phyloP scores from a whole-genome alignment of 345 rosid species.

The Arabis hirsuta region DNA sequence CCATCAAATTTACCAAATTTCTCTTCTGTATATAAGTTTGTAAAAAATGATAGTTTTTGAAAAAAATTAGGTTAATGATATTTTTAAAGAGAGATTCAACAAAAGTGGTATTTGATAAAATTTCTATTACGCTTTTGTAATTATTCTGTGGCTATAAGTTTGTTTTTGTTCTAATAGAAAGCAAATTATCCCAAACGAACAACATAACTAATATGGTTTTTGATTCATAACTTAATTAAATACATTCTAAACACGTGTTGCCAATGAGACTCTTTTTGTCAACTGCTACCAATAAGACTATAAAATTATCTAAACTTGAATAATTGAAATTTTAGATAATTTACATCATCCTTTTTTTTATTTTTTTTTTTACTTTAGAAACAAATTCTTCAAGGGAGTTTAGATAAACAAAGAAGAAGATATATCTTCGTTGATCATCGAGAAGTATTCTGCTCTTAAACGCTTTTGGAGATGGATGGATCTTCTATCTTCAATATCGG shows the following conservation, averaged over 20 bases:
- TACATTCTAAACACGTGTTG: not conserved
- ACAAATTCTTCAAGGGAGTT: not conserved
- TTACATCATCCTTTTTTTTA: too few relatives aligned
- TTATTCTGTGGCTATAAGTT: too few relatives aligned
- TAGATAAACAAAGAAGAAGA: conserved; percentile 1
- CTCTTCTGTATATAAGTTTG: too few relatives aligned
- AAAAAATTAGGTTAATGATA: too few relatives aligned
- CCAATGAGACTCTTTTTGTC: not conserved
- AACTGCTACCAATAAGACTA: too few relatives aligned
- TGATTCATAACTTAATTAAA: not conserved
- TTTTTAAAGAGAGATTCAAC: too few relatives aligned
- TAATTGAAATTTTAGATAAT: not conserved
- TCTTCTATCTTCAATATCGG: not conserved
- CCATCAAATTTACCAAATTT: too few relatives aligned
- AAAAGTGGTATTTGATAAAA: too few relatives aligned
- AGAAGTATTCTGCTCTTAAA: not conserved
- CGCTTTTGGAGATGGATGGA: not conserved
- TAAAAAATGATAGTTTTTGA: too few relatives aligned
- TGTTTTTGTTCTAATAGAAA: not conserved
- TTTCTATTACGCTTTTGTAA: too few relatives aligned
- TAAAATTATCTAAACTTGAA: not conserved
- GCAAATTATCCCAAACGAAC: not conserved
- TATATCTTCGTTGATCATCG: not conserved
- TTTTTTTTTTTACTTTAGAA: too few relatives aligned
- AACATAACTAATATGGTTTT: not conserved